Percentiles rank a stretch among this genome's conserved stretches.
These are phyloP conservation scores for Pseudozyma sp. DNA, from an alignment of 1,284 basidiomycete genomes.

Conservation along the genomic window DNA sequence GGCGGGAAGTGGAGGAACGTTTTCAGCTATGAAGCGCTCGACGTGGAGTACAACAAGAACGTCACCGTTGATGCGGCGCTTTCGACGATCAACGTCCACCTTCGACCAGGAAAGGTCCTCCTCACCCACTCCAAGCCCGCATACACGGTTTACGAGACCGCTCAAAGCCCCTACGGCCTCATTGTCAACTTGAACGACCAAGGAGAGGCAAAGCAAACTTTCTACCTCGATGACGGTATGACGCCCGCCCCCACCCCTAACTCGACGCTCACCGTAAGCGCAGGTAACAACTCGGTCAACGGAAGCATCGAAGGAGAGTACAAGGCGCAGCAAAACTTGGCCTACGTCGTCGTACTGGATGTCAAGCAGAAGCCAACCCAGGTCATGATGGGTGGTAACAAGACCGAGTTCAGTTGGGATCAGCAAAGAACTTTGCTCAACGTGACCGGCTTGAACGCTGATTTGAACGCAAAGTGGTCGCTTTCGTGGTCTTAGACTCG, in stretches of 20 bases:
- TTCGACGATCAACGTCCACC: slow-evolving; percentile 63
- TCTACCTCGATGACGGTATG: slow-evolving; percentile 77
- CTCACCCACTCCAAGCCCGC: slow-evolving; percentile 42
- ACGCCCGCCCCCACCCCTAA: slow-evolving; percentile 39
- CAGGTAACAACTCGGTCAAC: slow-evolving; percentile 11
- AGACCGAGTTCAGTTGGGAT: slow-evolving; percentile 34
- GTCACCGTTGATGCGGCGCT: slow-evolving; percentile 71
- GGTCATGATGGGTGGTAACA: slow-evolving; percentile 18
- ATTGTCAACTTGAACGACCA: slow-evolving; percentile 71
- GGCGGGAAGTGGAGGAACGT: slow-evolving; percentile 77
- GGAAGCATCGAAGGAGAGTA: slow-evolving; percentile 71
- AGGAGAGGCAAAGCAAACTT: slow-evolving; percentile 73
- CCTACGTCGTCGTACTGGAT: slow-evolving; percentile 73
- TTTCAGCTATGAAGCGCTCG: slow-evolving; percentile 76
- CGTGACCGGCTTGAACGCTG: slow-evolving; percentile 36
- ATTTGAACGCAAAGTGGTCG: slow-evolving; percentile 37
- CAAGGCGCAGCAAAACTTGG: slow-evolving; percentile 71
- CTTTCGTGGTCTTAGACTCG: slow-evolving; percentile 28
- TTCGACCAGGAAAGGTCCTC: slow-evolving; percentile 38
- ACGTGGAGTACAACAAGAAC: slow-evolving; percentile 70
- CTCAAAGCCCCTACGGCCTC: slow-evolving; percentile 33
- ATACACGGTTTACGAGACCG: slow-evolving; percentile 52
- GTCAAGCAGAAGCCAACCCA: slow-evolving; percentile 42
- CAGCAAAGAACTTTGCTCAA: slow-evolving; percentile 32
- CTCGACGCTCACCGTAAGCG: slow-evolving; percentile 29